Evolutionary conservation across 2,329 filamentous ascomycete species (phyloP), one percentile per base, ranked within the genome.

Genomic region (Fusarium sp.): DNA sequence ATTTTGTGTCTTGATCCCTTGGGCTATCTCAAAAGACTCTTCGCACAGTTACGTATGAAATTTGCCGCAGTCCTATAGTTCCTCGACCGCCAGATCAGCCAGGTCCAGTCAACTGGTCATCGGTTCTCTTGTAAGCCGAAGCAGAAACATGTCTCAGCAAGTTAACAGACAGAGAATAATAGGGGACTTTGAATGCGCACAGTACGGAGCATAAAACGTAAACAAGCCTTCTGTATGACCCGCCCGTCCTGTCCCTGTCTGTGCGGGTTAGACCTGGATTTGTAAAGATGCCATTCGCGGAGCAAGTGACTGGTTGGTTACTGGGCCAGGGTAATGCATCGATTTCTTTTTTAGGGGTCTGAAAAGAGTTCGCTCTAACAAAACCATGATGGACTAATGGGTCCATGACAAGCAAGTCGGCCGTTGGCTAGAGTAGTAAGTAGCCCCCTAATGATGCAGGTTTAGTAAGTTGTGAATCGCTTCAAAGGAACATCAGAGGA

Each of bases 141-240:
- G 18, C 37, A 58, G 53, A 70, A 62, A 66, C 57, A 68, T 66
- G 67, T 70, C 67, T 68, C 54, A 70, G n/a, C 19, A 42, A 25
- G 49, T 16, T 46, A 11, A 19, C 9, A 46, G 16, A 19, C 9
- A 46, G 25, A 26, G 25, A 19, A 46, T 26, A 26, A 46, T 52
- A 51, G 62, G 49, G 39, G 48, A 26, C 48, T 23, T 18, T 8
- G 7, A 43, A 50, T 28, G 41, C 51, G 55, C 64, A 71, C 68
- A 45, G 57, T 54, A 58, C 34, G 41, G 42, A 53, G 62, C 49
- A 67, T 58, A 62, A 65, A 58, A 58, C 61, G 58, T 65, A 71
- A 74, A 74, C 70, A 73, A 74, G 72, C 72, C 62, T 74, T 73
- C 65, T 64, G 67, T 58, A 61, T 73, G 72, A 73, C 67, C 72